Evolutionary conservation across 768 basidiomycete genomes (phyloP).

Genomic region (Naganishia friedmannii): DNA sequence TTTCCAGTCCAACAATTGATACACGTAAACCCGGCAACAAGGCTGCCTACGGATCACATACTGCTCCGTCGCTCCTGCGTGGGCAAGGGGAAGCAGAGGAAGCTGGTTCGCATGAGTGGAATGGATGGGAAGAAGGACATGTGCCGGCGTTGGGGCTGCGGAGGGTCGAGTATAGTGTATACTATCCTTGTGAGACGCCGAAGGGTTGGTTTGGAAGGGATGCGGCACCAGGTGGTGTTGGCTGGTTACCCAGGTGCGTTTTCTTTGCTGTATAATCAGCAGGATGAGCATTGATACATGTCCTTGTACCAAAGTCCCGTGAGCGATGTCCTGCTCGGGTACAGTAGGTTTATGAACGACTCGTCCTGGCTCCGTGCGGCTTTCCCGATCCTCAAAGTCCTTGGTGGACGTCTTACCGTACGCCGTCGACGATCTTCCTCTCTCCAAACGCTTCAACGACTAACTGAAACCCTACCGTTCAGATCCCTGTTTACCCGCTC

Average conservation of each 20-base stretch:
- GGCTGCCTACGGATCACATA: not conserved
- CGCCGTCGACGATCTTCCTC: not conserved
- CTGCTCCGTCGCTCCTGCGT: not conserved
- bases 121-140: conserved; percentile 6
- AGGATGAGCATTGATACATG: not conserved
- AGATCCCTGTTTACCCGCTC: conserved; percentile 23
- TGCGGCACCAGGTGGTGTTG: conserved; percentile 10
- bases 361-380: conserved; percentile 22
- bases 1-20: conserved; percentile 12
- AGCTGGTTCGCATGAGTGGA: not conserved
- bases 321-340: conserved; percentile 21
- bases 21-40: not conserved
- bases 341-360: conserved; percentile 24
- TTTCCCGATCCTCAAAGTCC: conserved; percentile 11
- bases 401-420: conserved; percentile 3
- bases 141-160: conserved; percentile 16
- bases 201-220: conserved; percentile 27
- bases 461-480: not conserved
- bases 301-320: not conserved
- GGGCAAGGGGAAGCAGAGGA: not conserved
- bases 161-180: conserved; percentile 30
- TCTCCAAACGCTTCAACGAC: not conserved
- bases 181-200: conserved; percentile 25
- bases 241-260: conserved; percentile 23
- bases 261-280: not conserved